Evolutionary conservation across 2,329 filamentous ascomycete species (phyloP), one percentile per base, ranked within the genome.

Genomic region (Aspergillus spinulosporus): DNA sequence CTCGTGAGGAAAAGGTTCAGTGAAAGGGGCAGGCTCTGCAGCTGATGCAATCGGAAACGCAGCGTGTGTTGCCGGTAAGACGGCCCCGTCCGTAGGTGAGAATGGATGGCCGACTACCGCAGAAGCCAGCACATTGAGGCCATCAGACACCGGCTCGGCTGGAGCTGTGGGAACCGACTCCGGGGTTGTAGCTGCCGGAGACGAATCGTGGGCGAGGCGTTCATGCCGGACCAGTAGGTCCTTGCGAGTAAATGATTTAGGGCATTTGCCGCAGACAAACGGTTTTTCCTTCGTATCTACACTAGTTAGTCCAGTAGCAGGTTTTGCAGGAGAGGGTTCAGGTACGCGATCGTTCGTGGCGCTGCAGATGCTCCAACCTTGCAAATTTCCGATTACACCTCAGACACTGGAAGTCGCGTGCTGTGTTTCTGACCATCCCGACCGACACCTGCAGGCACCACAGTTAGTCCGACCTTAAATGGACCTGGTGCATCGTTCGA

Each of bases 201-300:
- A 47, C 5, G 59, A 57, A 39, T 61, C 62, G 46, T 72, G 69
- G 26, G 63, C 54, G 5, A 72, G 61, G 31, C 70, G 64, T 48
- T 68, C 64, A 65, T 72, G 70, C 28, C 69, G 68, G 5, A 64
- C 66, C 40, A 72, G 47, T 9, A 72, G 56, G 49, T 72, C 69
- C 56, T 72, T 70, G 44, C 70, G 68, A 4, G 70, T 72, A 44
- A 72, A 72, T 5, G 70, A 68, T 52, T 71, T 72, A 40, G 68
- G 61, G 39, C 69, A 72, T 59, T 66, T 64, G 6, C 55, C 44
- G 39, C 69, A 72, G 53, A 53, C 47, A 43, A 64, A 72, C 2
- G 70, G 70, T 54, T 72, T 72, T 53, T 72, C 70, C 34, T 72
- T 72, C 15, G 70, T 72, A 54, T 72, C 70, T 72, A 42, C 47